Percentiles rank a stretch among this genome's conserved stretches.
phyloP scores from a whole-genome alignment of 2,329 filamentous ascomycete species.

The Penicillium sp. region DNA sequence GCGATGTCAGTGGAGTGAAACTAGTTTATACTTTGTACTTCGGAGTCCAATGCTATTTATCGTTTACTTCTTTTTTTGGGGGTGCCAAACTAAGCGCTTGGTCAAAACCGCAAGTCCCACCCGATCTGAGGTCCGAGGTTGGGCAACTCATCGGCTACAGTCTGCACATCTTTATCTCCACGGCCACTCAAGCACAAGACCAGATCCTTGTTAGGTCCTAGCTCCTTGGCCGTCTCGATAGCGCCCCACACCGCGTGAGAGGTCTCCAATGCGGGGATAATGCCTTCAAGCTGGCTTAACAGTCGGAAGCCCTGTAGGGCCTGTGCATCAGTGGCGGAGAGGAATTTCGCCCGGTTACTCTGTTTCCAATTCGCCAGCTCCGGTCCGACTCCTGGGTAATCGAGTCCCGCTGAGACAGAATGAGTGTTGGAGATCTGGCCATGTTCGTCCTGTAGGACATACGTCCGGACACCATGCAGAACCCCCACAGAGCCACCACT shows the following conservation, averaged over 20 bases:
- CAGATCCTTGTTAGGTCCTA: slow-evolving; percentile 77
- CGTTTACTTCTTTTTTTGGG: too few relatives aligned
- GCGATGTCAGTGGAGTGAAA: too few relatives aligned
- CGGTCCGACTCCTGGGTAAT: slow-evolving; percentile 92
- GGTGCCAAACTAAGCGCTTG: too few relatives aligned
- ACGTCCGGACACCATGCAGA: slow-evolving; percentile 90
- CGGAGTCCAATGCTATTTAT: too few relatives aligned
- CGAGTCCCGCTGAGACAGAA: slow-evolving; percentile 87
- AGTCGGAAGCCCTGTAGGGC: slow-evolving; percentile 81
- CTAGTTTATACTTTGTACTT: too few relatives aligned
- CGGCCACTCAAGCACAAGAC: too few relatives aligned
- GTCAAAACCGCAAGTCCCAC: too few relatives aligned
- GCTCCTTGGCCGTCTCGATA: slow-evolving; percentile 80
- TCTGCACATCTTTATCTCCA: too few relatives aligned
- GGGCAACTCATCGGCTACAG: too few relatives aligned
- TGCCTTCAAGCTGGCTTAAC: slow-evolving; percentile 82
- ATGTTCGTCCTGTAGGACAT: slow-evolving; percentile 82
- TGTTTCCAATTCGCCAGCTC: slow-evolving; percentile 92
- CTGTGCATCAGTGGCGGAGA: slow-evolving; percentile 85
- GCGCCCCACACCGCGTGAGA: slow-evolving; percentile 89
- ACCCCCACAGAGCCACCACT: slow-evolving; percentile 81
- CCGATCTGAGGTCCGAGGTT: too few relatives aligned
- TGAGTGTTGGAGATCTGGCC: slow-evolving; percentile 90
- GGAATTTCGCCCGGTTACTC: slow-evolving; percentile 72
- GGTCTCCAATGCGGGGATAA: slow-evolving; percentile 90